Base-by-base conservation (phyloP, 495 filamentous ascomycete genomes). In the Stereocaulon alpinum region DNA sequence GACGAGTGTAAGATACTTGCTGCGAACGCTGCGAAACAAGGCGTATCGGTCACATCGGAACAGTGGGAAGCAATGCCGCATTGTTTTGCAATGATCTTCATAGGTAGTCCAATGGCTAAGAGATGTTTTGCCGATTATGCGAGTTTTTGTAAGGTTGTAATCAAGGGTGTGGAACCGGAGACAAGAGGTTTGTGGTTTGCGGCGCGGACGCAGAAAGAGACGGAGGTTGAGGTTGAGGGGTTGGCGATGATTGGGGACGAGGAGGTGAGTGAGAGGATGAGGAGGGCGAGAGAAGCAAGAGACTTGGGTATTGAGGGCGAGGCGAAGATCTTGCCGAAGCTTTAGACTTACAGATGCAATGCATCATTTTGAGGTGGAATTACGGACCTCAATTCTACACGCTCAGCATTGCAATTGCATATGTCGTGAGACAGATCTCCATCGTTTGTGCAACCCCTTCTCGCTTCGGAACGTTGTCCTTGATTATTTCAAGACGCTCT, bases 41-140 rank as follows among this genome's bases (percentile, higher is more conserved):
- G 85, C 14, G 87, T 86, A 1, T 63, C 69, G 1, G 81, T 95
- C 6, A 72, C 81, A 37, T 86, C 82, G 42, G 83, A 91, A 65
- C 79, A 89, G 70, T 95, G 83, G 64, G 87, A 92, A 69, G 86
- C 83, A 1, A 94, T 95, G 89, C 91, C 91, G 47, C 92, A 97
- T 67, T 88, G 86, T 60, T 95, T 94, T 68, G 83, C 77, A 0
- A 64, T 84, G 61, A 51, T 94, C 0, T 71, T 95, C 58, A 69
- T 75, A n/a, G 67, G 65, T n/a, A 64, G 80, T 1, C 55, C 70
- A 0, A 78, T 74, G 6, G 66, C 76, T 2, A 71, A 70, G 57
- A 69, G 74, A 48, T 86, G 81, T 64, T 77, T 85, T 48, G 69
- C 79, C 10, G 69, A 77, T 20, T 79, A 82, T 72, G 74, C 79